A percentile compares a stretch with the other conserved stretches of the same genome.
Conservation (phyloP, 192 early-diverging fungal species). For the Coemansia sp. region DNA sequence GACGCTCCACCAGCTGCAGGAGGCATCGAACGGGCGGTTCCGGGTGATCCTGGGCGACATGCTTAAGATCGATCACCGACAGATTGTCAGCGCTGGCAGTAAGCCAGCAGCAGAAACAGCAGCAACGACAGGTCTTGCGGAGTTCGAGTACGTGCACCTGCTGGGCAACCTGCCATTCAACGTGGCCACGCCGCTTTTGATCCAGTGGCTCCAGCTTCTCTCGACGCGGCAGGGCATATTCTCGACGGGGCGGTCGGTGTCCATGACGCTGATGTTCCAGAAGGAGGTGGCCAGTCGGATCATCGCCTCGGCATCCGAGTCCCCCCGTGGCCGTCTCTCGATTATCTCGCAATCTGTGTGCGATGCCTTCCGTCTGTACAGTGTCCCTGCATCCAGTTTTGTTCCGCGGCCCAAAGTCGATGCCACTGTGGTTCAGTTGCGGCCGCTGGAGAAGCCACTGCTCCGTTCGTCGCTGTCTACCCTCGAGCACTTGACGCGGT, state of each 20-base stretch:
- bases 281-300: conserved; percentile 75
- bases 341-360: conserved; percentile 73
- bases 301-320: conserved; percentile 54
- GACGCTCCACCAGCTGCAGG: conserved; percentile 69
- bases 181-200: conserved; percentile 67
- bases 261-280: conserved; percentile 86
- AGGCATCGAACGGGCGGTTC: conserved; percentile 61
- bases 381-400: conserved; percentile 63
- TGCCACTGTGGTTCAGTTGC: conserved; percentile 70
- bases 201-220: conserved; percentile 71
- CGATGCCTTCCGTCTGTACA: conserved; percentile 63
- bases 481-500: conserved; percentile 64
- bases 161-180: conserved; percentile 83
- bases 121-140: background rate
- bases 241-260: conserved; percentile 26
- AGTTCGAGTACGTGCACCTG: conserved; percentile 57
- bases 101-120: conserved; percentile 6
- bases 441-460: conserved; percentile 50
- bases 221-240: conserved; percentile 63
- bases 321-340: conserved; percentile 65
- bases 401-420: conserved; percentile 78
- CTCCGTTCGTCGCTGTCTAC: conserved; percentile 54
- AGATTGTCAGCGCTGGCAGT: conserved; percentile 54
- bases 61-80: conserved; percentile 58
- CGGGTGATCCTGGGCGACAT: conserved; percentile 66